Percentiles rank a stretch among this genome's conserved stretches.
These are phyloP conservation scores for Xylaria sp. DNA, from an alignment of 2,329 filamentous ascomycete species.

Conservation along the genomic window DNA sequence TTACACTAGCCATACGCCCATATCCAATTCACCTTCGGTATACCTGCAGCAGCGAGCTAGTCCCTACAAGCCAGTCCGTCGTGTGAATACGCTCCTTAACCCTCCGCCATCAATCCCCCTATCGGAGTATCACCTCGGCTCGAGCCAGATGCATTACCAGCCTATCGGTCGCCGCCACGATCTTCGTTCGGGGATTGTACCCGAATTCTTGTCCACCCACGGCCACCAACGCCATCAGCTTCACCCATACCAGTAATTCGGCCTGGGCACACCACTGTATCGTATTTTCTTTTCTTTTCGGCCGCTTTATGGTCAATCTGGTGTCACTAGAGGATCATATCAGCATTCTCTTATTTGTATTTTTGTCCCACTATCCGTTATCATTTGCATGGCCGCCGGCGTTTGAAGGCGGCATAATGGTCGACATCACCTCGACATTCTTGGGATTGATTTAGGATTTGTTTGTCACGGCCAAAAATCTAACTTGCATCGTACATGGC, in stretches of 20 bases:
- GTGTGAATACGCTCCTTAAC: constrained; percentile 90
- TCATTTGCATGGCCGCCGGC: constrained; percentile 46
- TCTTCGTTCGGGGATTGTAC: constrained; percentile 75
- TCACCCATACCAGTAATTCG: constrained; percentile 38
- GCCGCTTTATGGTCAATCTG: constrained; percentile 2
- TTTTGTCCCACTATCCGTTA: constrained; percentile 29
- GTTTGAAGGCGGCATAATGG: constrained; percentile 43
- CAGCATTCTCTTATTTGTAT: constrained; percentile 22
- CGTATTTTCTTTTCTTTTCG: background rate
- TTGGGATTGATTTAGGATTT: constrained; percentile 39
- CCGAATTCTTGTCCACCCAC: constrained; percentile 60
- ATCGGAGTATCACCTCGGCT: constrained; percentile 75
- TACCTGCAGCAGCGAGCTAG: constrained; percentile 90
- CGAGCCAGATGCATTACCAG: constrained; percentile 84
- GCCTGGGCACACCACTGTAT: background rate
- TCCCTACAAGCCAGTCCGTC: constrained; percentile 89
- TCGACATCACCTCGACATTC: constrained; percentile 41
- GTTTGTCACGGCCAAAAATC: constrained; percentile 26
- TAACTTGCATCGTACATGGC: constrained; percentile 41
- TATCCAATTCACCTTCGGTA: constrained; percentile 84
- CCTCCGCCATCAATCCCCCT: constrained; percentile 84
- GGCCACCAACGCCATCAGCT: constrained; percentile 38
- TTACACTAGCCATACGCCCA: constrained; percentile 69
- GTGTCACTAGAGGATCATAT: background rate
- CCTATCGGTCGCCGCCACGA: constrained; percentile 76